A percentile compares a stretch with the other conserved stretches of the same genome.
phyloP scores from a whole-genome alignment of 208 protist species.

The Trypanosoma melophagium region DNA sequence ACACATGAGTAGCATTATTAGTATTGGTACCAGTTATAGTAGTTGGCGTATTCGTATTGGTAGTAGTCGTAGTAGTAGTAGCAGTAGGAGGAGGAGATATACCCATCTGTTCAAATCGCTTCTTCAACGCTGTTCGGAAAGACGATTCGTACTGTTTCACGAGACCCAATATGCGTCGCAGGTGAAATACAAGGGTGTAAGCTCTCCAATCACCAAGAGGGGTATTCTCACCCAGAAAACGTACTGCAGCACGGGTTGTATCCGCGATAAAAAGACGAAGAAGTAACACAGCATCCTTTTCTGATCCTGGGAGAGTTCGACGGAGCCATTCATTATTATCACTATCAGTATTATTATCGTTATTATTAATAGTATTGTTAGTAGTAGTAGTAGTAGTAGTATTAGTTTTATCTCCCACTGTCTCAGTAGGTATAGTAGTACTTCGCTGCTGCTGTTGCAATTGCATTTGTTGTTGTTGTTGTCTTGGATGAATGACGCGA shows the following conservation, averaged over 20 bases:
- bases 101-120: conserved; percentile 12
- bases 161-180: conserved; percentile 27
- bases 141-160: conserved; percentile 16
- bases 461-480: neutral
- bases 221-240: conserved; percentile 25
- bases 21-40: neutral
- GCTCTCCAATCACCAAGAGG: conserved; percentile 45
- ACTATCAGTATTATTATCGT: neutral
- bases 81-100: neutral
- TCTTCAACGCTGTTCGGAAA: conserved; percentile 19
- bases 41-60: neutral
- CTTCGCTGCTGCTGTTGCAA: neutral
- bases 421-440: neutral
- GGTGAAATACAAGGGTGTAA: conserved; percentile 31
- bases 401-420: no score
- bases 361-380: neutral
- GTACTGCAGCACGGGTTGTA: conserved; percentile 28
- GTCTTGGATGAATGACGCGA: neutral
- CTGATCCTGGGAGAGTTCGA: conserved; percentile 29
- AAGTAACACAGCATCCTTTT: conserved; percentile 45
- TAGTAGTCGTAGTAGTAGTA: neutral
- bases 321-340: conserved; percentile 5
- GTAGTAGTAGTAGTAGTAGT: no score
- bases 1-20: neutral
- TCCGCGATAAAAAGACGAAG: conserved; percentile 45